A percentile compares a stretch with the other conserved stretches of the same genome.
Conservation (phyloP, 345 rosid species). For the Aethionema arabicum region DNA sequence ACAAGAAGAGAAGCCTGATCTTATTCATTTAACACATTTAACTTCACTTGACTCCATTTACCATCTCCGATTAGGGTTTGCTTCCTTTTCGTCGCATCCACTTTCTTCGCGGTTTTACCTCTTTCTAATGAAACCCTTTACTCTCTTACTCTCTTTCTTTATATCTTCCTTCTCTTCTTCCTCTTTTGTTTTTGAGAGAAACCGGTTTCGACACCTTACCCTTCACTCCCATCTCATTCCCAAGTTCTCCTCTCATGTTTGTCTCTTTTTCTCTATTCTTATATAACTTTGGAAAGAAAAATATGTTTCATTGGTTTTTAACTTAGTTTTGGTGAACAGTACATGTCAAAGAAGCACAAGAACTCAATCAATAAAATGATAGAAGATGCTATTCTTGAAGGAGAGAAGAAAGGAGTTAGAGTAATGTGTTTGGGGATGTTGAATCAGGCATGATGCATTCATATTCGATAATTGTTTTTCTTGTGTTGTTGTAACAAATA, state of each 20-base stretch:
- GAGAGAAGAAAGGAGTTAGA: slow-evolving; percentile 53
- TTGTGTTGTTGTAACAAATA: background rate
- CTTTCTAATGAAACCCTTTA: slow-evolving; percentile 44
- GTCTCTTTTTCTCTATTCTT: background rate
- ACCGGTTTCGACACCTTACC: slow-evolving; percentile 33
- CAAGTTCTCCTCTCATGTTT: slow-evolving; percentile 40
- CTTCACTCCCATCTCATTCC: slow-evolving; percentile 43
- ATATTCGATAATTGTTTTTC: background rate
- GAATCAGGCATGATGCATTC: slow-evolving; percentile 49
- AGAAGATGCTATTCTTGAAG: slow-evolving; percentile 58
- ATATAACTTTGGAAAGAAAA: background rate
- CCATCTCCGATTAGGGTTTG: slow-evolving; percentile 53
- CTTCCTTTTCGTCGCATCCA: slow-evolving; percentile 56
- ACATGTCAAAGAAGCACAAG: slow-evolving; percentile 38
- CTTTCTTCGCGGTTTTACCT: slow-evolving; percentile 37
- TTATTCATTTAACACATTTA: slow-evolving; percentile 57
- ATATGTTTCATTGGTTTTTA: background rate
- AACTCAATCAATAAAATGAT: slow-evolving; percentile 49
- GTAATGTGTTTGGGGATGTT: slow-evolving; percentile 61
- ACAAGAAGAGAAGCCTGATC: slow-evolving; percentile 46
- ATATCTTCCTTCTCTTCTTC: slow-evolving; percentile 31
- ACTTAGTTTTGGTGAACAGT: slow-evolving; percentile 35
- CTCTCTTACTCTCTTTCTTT: slow-evolving; percentile 34
- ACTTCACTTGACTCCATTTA: slow-evolving; percentile 58
- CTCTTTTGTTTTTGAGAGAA: slow-evolving; percentile 36